Evolutionary conservation across 2,329 filamentous ascomycete genomes (phyloP), one percentile per base, ranked within the genome.

Genomic region (Penicillium palitans): DNA sequence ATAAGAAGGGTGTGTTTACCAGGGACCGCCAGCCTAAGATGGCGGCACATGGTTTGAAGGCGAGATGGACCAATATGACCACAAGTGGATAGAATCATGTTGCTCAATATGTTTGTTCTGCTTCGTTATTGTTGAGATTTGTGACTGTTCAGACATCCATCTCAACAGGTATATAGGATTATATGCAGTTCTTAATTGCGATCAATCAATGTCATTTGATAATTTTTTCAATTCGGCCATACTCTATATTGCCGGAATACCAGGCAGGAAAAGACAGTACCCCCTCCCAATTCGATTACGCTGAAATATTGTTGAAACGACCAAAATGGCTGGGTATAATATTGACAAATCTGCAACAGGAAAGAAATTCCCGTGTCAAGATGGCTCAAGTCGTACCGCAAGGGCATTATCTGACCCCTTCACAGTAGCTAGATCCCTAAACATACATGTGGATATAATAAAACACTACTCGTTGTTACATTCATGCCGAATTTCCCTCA

Each of bases 1-100:
- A 57, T 25, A 57, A 42, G 35, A 47, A 53, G 19, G 49, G 49
- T 29, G 49, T 57, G 19, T 53, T 57, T 29, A 53, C 55, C 4
- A 37, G 42, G 15, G 55, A 57, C 9, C 41, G 48, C 1, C 47
- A 57, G 25, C 48, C 55, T 2, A 57, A 57, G 35, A 52, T 52
- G 29, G 55, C 41, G 1, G 55, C 55, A 21, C 49, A 47, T 42
- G 27, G 25, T 12, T 33, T 47, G 27, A 53, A 7, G 35, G 27
- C 13, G 4, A 31, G 55, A 15, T 53, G 55, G 55, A 47, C 48
- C 10, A 57, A 46, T 24, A 31, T 47, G 4, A 37, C 31, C 2
- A 8, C 15, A 17, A 47, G n/a, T 12, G 6, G 7, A 6, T 24
- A 13, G 29, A 27, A 2, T 19, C 6, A 25, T 15, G 13, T 24